Percentiles rank a stretch among this genome's conserved stretches.
phyloP scores from a whole-genome alignment of 1,284 basidiomycete species.

The Cutaneotrichosporon cyanovorans region DNA sequence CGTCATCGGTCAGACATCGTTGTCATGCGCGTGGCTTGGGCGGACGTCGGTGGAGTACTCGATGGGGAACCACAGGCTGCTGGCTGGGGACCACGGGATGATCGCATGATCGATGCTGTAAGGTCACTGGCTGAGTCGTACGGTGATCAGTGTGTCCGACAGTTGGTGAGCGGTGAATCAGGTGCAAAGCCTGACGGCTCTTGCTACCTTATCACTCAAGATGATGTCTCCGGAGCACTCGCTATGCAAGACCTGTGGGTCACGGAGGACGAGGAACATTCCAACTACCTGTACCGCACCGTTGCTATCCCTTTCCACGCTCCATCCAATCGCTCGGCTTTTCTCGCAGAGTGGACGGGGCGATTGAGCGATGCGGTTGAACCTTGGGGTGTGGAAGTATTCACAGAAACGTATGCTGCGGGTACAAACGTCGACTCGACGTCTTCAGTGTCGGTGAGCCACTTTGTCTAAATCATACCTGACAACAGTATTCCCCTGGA shows the following conservation, averaged over 20 bases:
- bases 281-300: slow-evolving; percentile 20
- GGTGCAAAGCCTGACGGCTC: slow-evolving; percentile 10
- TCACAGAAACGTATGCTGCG: slow-evolving; percentile 25
- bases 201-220: slow-evolving; percentile 27
- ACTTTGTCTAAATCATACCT: background rate
- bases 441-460: slow-evolving; percentile 26
- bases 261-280: slow-evolving; percentile 7
- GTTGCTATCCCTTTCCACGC: slow-evolving; percentile 26
- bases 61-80: slow-evolving; percentile 18
- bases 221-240: background rate
- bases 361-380: slow-evolving; percentile 12
- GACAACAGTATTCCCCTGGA: slow-evolving; percentile 2
- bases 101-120: slow-evolving; percentile 5
- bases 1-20: slow-evolving; percentile 17
- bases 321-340: slow-evolving; percentile 13
- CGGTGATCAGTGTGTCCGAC: slow-evolving; percentile 27
- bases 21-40: slow-evolving; percentile 35
- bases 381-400: slow-evolving; percentile 30
- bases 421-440: slow-evolving; percentile 3
- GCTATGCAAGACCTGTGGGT: background rate
- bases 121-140: slow-evolving; percentile 8
- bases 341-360: slow-evolving; percentile 22
- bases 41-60: slow-evolving; percentile 38
- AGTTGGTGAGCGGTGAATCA: slow-evolving; percentile 12
- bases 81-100: slow-evolving; percentile 9